phyloP scores from a whole-genome alignment of 179 eudicot species.

The Beta lomatogona region DNA sequence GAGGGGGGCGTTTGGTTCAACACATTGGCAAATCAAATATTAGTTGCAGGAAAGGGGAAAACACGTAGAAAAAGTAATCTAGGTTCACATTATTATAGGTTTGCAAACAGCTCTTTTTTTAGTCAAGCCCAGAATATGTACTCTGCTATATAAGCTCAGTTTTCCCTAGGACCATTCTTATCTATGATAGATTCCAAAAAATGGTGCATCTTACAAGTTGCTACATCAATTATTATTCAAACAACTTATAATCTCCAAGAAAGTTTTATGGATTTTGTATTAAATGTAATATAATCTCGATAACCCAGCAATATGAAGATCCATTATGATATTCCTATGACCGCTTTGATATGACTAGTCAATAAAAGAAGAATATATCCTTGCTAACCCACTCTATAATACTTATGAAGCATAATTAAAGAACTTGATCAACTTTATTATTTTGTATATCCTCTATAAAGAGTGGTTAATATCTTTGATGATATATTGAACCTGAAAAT shows the following conservation, averaged over 20 bases:
- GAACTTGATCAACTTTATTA: conserved; percentile 5
- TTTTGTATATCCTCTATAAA: conserved; percentile 5
- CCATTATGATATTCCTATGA: conserved; percentile 15
- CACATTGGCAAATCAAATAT: not conserved
- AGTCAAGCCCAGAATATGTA: not conserved
- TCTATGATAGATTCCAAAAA: not conserved
- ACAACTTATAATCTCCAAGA: not conserved
- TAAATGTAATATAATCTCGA: not conserved
- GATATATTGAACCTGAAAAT: not conserved
- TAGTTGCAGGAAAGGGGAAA: not conserved
- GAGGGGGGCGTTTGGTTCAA: too few relatives aligned
- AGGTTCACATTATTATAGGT: not conserved
- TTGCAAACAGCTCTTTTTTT: not conserved
- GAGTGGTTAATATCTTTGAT: conserved; percentile 22
- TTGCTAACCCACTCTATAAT: not conserved
- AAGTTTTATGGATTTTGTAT: not conserved
- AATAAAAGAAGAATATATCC: conserved; percentile 28
- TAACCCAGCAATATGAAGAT: conserved; percentile 16
- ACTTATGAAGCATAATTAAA: conserved; percentile 16
- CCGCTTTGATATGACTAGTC: conserved; percentile 20
- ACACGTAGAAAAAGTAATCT: not conserved
- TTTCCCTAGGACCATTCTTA: not conserved
- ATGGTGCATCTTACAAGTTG: conserved; percentile 4
- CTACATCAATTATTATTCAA: not conserved
- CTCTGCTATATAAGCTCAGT: not conserved